Percentiles rank a stretch among this genome's conserved stretches.
Conservation (phyloP, 768 basidiomycete species). For the Termitomyces sp. region DNA sequence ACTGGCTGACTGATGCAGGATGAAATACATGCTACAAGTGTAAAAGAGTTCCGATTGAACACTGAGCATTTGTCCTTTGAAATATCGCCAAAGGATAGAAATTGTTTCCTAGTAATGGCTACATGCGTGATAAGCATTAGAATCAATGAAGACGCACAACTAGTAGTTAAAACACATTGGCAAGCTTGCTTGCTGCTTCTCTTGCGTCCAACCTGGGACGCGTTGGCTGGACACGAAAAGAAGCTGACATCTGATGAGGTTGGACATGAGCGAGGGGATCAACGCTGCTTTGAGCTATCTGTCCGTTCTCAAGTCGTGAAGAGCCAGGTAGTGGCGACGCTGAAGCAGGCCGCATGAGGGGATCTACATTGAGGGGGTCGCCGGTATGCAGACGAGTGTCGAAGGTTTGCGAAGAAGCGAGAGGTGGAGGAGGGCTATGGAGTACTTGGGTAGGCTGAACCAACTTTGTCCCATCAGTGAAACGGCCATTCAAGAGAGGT, state of each 20-base stretch:
- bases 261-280: constrained; percentile 64
- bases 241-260: constrained; percentile 64
- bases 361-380: constrained; percentile 31
- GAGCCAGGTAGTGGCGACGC: constrained; percentile 25
- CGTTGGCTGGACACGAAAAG: constrained; percentile 68
- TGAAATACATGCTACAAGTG: background rate
- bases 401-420: constrained; percentile 31
- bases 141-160: background rate
- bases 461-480: constrained; percentile 72
- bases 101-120: background rate
- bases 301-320: constrained; percentile 17
- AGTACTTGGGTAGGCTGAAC: constrained; percentile 45
- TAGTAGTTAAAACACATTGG: constrained; percentile 69
- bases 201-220: constrained; percentile 76
- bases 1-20: background rate
- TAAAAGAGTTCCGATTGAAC: background rate
- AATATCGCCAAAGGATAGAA: background rate
- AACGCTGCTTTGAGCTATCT: constrained; percentile 26
- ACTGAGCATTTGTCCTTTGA: background rate
- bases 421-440: constrained; percentile 27
- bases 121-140: background rate
- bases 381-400: constrained; percentile 17
- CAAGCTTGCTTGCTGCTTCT: constrained; percentile 85
- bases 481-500: constrained; percentile 58
- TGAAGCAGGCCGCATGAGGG: constrained; percentile 22